These are phyloP conservation scores for Fusarium fujikuroi DNA, from an alignment of 2,329 filamentous ascomycete species.

Conservation along the genomic window DNA sequence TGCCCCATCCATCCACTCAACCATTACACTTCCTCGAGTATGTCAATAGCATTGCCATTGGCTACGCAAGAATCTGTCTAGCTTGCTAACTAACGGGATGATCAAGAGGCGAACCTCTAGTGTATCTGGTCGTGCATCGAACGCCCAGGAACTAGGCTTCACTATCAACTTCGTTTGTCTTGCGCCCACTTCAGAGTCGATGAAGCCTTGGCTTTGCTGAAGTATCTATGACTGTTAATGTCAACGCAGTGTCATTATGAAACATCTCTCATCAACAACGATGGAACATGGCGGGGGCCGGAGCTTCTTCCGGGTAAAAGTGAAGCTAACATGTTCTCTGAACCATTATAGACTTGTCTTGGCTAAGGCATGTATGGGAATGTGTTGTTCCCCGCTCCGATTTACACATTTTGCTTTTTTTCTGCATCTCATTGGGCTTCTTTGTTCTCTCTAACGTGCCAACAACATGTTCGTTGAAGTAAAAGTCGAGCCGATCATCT, in stretches of 20 bases:
- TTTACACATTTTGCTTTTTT: neutral
- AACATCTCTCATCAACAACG: neutral
- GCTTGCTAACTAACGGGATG: slow-evolving; percentile 23
- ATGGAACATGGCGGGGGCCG: no score
- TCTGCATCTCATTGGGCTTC: slow-evolving; percentile 4
- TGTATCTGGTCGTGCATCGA: slow-evolving; percentile 6
- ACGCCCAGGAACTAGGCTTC: neutral
- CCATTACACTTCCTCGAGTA: neutral
- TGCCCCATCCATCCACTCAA: neutral
- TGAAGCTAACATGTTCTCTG: neutral
- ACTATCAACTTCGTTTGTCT: neutral
- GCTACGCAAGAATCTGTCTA: neutral
- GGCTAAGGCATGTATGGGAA: neutral
- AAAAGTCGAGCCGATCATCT: slow-evolving; percentile 13
- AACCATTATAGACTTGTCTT: neutral
- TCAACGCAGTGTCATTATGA: neutral
- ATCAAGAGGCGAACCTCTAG: neutral
- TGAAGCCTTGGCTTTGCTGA: neutral
- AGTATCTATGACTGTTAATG: neutral
- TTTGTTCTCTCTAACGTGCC: neutral
- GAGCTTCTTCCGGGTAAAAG: neutral
- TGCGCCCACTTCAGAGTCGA: neutral
- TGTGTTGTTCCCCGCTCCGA: neutral
- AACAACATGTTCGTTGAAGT: slow-evolving; percentile 3
- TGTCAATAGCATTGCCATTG: neutral